Base-by-base conservation (phyloP, 345 rosid species). In the Clarkia xantiana region DNA sequence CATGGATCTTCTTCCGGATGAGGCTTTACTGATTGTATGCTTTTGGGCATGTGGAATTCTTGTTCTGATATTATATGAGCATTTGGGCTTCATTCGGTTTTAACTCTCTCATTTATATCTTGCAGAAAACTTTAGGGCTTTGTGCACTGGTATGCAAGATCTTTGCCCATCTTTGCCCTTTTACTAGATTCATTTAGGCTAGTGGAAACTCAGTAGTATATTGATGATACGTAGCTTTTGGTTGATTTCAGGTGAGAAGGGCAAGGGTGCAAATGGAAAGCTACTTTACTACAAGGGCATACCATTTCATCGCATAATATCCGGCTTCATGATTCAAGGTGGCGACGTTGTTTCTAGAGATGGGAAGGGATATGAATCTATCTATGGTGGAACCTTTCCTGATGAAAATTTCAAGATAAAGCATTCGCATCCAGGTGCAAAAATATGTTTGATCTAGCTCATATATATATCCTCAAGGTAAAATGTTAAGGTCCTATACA, bases 61-160 rank as follows among this genome's bases (percentile, higher is more conserved):
- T 29, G 36, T 7, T 3, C 8, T 29, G 36, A 29, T 29, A 29
- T 53, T 12, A 19, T 53, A 12, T n/a, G 3, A 6, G 20, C 45
- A 13, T 52, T 10, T 10, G 20, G 41, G 14, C 9, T n/a, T n/a
- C 42, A 13, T 42, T 10, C 41, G 7, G 20, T 71, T 36, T 62
- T 71, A 49, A 73, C 51, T 16, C 47, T 42, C 15, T 4, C 10
- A 18, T 38, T 59, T 64, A 42, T 58, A 14, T 13, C 65, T 59
- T 72, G 69, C 95, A 91, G 98, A 78, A 74, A 91, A 91, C 73
- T 91, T 91, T 75, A 78, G 96, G 75, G 82, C 95, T 25, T 68
- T 86, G 71, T 91, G 95, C 79, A 86, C 94, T 73, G 95, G 95
- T 90, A 75, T 5, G 36, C 5, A 10, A 29, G 6, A 29, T 29